phyloP scores from a whole-genome alignment of 108 stramenopile species.

The Cyclostephanos invisitatus region DNA sequence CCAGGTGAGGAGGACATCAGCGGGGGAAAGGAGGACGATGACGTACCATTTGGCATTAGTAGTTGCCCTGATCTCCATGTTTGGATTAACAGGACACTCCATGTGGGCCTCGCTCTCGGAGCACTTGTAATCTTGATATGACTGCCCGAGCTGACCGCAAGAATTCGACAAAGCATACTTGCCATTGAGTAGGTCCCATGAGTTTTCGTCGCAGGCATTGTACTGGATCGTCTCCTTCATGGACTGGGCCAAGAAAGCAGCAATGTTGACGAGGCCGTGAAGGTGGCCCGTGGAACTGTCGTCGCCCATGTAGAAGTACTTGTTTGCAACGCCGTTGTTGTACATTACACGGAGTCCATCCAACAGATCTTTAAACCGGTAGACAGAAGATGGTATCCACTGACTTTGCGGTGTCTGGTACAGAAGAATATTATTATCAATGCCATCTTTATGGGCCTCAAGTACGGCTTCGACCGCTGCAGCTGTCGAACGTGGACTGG shows the following conservation, averaged over 20 bases:
- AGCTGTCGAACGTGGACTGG: slow-evolving; percentile 12
- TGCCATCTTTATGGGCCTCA: slow-evolving; percentile 26
- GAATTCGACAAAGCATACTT: slow-evolving; percentile 16
- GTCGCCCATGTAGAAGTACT: slow-evolving; percentile 43
- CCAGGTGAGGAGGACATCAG: no score
- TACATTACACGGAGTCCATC: slow-evolving; percentile 38
- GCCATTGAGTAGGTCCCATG: slow-evolving; percentile 22
- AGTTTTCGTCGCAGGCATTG: slow-evolving; percentile 51
- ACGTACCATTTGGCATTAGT: slow-evolving; percentile 41
- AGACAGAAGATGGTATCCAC: slow-evolving; percentile 44
- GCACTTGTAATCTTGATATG: slow-evolving; percentile 35
- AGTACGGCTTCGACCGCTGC: slow-evolving; percentile 39
- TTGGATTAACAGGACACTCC: slow-evolving; percentile 2
- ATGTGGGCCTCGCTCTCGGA: slow-evolving; percentile 29
- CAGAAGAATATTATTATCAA: slow-evolving; percentile 40
- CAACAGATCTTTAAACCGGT: slow-evolving; percentile 37
- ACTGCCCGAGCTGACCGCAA: slow-evolving; percentile 42
- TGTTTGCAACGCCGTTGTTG: slow-evolving; percentile 37
- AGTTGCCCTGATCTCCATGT: slow-evolving; percentile 11
- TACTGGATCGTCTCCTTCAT: slow-evolving; percentile 66
- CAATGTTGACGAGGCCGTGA: slow-evolving; percentile 49
- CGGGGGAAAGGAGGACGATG: no score
- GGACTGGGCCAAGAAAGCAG: slow-evolving; percentile 55
- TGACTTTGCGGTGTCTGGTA: slow-evolving; percentile 34
- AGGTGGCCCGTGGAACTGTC: slow-evolving; percentile 30